Base-by-base conservation (phyloP, 371 early-diverging fungal species). In the Rhizopus sp. region DNA sequence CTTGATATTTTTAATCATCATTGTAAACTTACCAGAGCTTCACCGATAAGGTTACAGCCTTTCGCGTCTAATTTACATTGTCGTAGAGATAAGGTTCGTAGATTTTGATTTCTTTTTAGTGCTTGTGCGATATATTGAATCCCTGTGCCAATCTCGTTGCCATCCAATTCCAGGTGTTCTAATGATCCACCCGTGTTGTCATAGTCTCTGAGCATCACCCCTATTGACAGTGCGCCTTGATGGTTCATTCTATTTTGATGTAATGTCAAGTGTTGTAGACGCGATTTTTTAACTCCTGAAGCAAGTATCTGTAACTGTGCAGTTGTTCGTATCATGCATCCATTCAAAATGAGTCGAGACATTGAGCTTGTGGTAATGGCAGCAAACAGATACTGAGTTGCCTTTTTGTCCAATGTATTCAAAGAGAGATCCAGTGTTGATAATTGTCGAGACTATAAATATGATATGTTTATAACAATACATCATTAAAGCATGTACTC, bases 61-160 rank as follows among this genome's bases (percentile, higher is more conserved):
- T 72, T 70, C 9, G 80, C 54, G 57, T 87, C 86, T 30, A 89
- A 69, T 47, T 76, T 83, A 62, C 85, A 85, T 45, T 85, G 78
- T 8, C 73, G 57, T 54, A 87, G 50, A 5, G 69, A 65, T 23
- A 89, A 64, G 17, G 70, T 63, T 15, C 59, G 64, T 13, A 89
- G 62, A 8, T 77, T 78, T 53, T 64, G 61, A 53, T 88, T 88
- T n/a, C 83, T 55, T 35, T 77, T 75, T 23, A 89, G 68, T 6
- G 83, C 86, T 39, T 83, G 80, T 31, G 88, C 83, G 35, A 88
- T 72, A 41, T 80, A 80, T 41, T 85, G 81, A n/a, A 87, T 75
- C 1, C 88, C 86, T 53, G 72, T 76, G 12, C 78, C 73, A 17
- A 89, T 63, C 34, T 85, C 83, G 52, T 88, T 87, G 17, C 64